These are phyloP conservation scores for Macrophomina phaseolina DNA, from an alignment of 2,329 filamentous ascomycete species.

Conservation along the genomic window DNA sequence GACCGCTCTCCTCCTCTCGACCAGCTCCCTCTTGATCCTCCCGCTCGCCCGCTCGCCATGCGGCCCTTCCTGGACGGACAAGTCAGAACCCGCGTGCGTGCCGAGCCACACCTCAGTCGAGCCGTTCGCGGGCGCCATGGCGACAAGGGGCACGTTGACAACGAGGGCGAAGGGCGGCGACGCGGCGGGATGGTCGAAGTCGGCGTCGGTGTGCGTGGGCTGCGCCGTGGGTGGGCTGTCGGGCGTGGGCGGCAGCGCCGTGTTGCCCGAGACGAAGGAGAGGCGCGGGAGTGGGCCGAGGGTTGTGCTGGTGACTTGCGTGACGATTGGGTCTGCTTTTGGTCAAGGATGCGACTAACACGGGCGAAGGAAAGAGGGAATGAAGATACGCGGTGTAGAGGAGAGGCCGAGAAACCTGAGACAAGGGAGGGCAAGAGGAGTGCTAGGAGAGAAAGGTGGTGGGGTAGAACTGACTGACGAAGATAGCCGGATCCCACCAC, in stretches of 20 bases:
- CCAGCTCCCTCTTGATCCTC: conserved; percentile 51
- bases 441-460: background rate
- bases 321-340: conserved; percentile 57
- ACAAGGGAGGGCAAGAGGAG: too few relatives aligned
- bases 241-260: conserved; percentile 59
- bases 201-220: conserved; percentile 65
- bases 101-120: conserved; percentile 66
- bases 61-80: conserved; percentile 54
- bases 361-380: background rate
- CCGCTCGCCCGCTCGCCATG: conserved; percentile 61
- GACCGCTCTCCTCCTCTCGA: conserved; percentile 46
- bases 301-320: conserved; percentile 61
- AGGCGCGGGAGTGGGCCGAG: conserved; percentile 62
- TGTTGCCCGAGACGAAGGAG: conserved; percentile 65
- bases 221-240: conserved; percentile 49
- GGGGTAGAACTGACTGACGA: conserved; percentile 54
- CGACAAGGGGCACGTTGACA: conserved; percentile 60
- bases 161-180: conserved; percentile 61
- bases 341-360: too few relatives aligned
- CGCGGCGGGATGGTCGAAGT: conserved; percentile 58
- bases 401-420: too few relatives aligned
- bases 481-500: conserved; percentile 49
- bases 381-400: too few relatives aligned
- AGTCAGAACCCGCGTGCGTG: conserved; percentile 50
- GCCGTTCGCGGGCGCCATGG: conserved; percentile 59